Evolutionary conservation across 2,329 filamentous ascomycete genomes (phyloP), one percentile per base, ranked within the genome.

Genomic region (Aspergillus sp.): DNA sequence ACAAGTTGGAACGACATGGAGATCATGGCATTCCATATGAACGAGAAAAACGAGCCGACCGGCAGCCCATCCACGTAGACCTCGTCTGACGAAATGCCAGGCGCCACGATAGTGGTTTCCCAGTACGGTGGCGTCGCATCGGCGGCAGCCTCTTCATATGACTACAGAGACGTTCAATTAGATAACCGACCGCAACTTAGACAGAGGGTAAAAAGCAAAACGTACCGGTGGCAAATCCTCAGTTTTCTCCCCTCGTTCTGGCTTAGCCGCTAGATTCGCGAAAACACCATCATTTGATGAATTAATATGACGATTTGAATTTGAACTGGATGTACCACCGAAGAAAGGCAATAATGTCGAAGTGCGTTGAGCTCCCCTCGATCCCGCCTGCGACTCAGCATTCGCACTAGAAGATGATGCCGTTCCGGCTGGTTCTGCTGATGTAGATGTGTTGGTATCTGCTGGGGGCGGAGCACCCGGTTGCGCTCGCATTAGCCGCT

Each of bases 31-130:
- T 80, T 93, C 81, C 83, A 91, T 58, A 81, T 85, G 69, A 90
- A 90, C 72, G 81, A 90, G 76, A 93, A 93, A 81, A 93, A 82
- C 64, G 92, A 93, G 81, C 81, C 87, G 78, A 91, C 95, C 3
- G 96, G 92, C 70, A 99, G 88, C 67, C 95, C 95, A 72, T 99
- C 95, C 56, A 99, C 90, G 70, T 95, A 99, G 48, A 99, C 93
- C 74, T 99, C 95, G 71, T 98, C 93, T 39, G 88, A 86, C n/a
- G 89, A 90, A 63, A 95, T 86, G 55, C 93, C 95, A 0, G 95
- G 95, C 0, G 93, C 93, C 51, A 99, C 84, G 63, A 99, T 97
- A 0, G 95, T 98, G 5, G 95, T 99, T 80, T 99, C 95, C 95
- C 95, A 99, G 76, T 99, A 99, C 0, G 95, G 95, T 1, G 95